phyloP scores from a whole-genome alignment of 192 early-diverging fungal species.

The Spinellus fusiger region DNA sequence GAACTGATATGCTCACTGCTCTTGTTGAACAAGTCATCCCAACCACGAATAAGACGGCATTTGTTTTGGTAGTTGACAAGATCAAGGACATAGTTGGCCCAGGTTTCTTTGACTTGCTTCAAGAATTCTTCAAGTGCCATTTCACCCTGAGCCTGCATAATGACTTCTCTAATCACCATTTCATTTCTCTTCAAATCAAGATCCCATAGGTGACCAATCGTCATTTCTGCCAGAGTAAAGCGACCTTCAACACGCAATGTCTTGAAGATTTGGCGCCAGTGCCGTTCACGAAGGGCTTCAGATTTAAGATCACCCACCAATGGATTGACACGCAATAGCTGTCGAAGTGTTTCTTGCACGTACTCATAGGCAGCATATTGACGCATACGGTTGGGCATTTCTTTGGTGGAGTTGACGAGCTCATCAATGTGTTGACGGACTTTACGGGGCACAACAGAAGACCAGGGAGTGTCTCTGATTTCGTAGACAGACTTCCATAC shows the following conservation, averaged over 20 bases:
- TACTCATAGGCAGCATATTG: slow-evolving; percentile 97
- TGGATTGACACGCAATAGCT: slow-evolving; percentile 74
- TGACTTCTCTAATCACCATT: slow-evolving; percentile 76
- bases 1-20: slow-evolving; percentile 93
- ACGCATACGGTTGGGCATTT: slow-evolving; percentile 94
- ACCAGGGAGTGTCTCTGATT: slow-evolving; percentile 85
- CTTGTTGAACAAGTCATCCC: slow-evolving; percentile 98
- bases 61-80: slow-evolving; percentile 97
- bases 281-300: slow-evolving; percentile 91
- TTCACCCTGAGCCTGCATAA: slow-evolving; percentile 94
- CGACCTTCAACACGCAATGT: slow-evolving; percentile 67
- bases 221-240: slow-evolving; percentile 73
- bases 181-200: slow-evolving; percentile 87
- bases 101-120: slow-evolving; percentile 83
- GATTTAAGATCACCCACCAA: slow-evolving; percentile 89
- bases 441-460: slow-evolving; percentile 82
- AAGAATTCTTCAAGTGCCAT: slow-evolving; percentile 99
- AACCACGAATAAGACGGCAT: slow-evolving; percentile 92
- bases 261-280: slow-evolving; percentile 95
- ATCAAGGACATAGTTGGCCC: slow-evolving; percentile 89
- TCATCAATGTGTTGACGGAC: slow-evolving; percentile 81
- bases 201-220: slow-evolving; percentile 94
- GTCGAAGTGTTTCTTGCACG: slow-evolving; percentile 79
- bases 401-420: slow-evolving; percentile 75
- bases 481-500: slow-evolving; percentile 84